Evolutionary conservation across 306 rosid species (phyloP).

Genomic region (Nissolia schottii): DNA sequence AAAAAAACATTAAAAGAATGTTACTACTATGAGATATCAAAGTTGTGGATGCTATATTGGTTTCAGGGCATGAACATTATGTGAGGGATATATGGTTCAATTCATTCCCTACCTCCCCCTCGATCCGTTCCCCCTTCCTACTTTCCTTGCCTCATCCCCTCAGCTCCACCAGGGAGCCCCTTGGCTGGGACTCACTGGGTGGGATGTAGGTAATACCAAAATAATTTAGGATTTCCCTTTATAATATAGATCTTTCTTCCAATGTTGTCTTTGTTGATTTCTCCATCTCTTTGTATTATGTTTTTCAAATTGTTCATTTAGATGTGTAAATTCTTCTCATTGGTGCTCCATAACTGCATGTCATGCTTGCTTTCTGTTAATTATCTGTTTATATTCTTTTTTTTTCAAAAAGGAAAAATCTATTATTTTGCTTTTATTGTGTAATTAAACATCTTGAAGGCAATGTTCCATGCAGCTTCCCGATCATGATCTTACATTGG

Average conservation of each 20-base stretch:
- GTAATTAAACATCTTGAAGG: conserved; percentile 15
- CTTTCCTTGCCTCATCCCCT: too few species aligned
- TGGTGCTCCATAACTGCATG: neutral
- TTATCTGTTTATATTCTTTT: neutral
- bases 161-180: too few species aligned
- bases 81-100: too few species aligned
- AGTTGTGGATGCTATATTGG: too few species aligned
- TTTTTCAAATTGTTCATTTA: neutral
- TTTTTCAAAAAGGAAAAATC: too few species aligned
- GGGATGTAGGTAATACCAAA: too few species aligned
- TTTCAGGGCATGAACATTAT: too few species aligned
- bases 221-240: neutral
- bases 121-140: too few species aligned
- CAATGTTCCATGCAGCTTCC: conserved; percentile 53
- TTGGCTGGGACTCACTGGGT: too few species aligned
- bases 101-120: too few species aligned
- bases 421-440: neutral
- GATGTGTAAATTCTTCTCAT: neutral
- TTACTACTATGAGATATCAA: too few species aligned
- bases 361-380: neutral
- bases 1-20: too few species aligned
- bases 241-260: neutral
- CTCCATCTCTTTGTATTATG: neutral
- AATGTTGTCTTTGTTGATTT: neutral
- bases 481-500: conserved; percentile 68